These are phyloP conservation scores for barley (Hordeum vulgare) DNA, from an alignment of 176 grass and related monocot genomes.

Conservation along the genomic window MorexV3_pseudomolecules_assembly NC_058524.1:623506952-623507451, in stretches of 20 bases:
- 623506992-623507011: neutral
- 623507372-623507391: neutral
- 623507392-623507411: neutral
- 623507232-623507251: constrained; percentile 43
- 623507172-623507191: constrained; percentile 72
- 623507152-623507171: constrained; percentile 70
- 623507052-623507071: neutral
- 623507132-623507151: constrained; percentile 56
- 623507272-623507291: constrained; percentile 65
- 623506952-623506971: neutral
- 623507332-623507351: constrained; percentile 76
- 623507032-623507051: neutral
- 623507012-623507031: neutral
- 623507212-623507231: constrained; percentile 42
- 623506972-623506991: neutral
- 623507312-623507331: constrained; percentile 58
- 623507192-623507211: constrained; percentile 82
- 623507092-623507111: constrained; percentile 82
- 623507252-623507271: constrained; percentile 66
- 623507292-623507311: constrained; percentile 92
- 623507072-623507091: constrained; percentile 77
- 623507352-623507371: constrained; percentile 29
- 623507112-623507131: constrained; percentile 93
- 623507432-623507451: constrained; percentile 63
- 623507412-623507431: neutral